Evolutionary conservation across 306 rosid species (phyloP).

Genomic region (Psophocarpus tetragonolobus): DNA sequence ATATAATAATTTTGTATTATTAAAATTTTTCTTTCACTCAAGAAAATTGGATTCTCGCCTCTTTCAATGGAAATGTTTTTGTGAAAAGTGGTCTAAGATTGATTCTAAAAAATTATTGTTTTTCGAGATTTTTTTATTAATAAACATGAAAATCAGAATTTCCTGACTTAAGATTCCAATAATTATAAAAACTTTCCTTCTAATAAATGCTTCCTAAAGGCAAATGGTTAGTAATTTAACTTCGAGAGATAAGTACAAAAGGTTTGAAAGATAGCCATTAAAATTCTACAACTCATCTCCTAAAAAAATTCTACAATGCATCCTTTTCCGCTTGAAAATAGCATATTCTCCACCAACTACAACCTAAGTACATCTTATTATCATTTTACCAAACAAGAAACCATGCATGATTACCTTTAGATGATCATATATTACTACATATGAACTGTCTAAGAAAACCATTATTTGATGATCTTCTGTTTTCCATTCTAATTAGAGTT

Average conservation of each 20-base stretch:
- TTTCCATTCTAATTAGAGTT: constrained; percentile 37
- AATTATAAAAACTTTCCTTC: too few species aligned
- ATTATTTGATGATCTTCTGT: not conserved
- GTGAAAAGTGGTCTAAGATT: too few species aligned
- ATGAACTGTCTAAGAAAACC: not conserved
- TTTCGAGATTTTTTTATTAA: too few species aligned
- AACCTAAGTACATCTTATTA: not conserved
- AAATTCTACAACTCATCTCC: not conserved
- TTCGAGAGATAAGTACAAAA: not conserved
- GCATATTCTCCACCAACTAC: not conserved
- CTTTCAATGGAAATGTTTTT: too few species aligned
- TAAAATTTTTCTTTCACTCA: too few species aligned
- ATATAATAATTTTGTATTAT: too few species aligned
- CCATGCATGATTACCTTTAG: not conserved
- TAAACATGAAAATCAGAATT: too few species aligned
- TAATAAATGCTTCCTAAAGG: too few species aligned
- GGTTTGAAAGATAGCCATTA: not conserved
- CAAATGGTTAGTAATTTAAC: not conserved
- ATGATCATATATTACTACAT: not conserved
- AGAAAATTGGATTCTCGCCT: too few species aligned
- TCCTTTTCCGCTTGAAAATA: not conserved
- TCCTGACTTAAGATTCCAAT: too few species aligned
- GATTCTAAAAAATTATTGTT: too few species aligned
- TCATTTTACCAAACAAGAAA: not conserved
- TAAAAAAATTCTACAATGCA: too few species aligned